A percentile compares a stretch with the other conserved stretches of the same genome.
Evolutionary conservation across 2,329 filamentous ascomycete species (phyloP).

Genomic region (Cladorrhinum sp.): DNA sequence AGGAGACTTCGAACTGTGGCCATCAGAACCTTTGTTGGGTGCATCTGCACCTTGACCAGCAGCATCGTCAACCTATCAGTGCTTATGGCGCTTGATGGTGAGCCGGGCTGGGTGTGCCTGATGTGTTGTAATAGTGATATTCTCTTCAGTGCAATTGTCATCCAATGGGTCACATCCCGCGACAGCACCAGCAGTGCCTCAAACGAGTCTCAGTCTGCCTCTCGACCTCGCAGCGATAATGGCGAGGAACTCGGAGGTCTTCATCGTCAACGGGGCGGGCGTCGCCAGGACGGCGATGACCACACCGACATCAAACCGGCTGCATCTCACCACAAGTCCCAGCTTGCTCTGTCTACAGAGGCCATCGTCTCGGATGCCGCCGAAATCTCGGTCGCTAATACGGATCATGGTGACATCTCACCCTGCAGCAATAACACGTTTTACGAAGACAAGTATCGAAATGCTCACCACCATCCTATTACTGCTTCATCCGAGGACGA

Average conservation of each 20-base stretch:
- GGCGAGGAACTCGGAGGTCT: not conserved
- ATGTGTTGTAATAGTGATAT: slow-evolving; percentile 63
- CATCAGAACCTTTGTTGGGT: slow-evolving; percentile 58
- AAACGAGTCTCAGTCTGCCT: slow-evolving; percentile 4
- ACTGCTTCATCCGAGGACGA: not conserved
- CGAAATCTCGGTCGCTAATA: slow-evolving; percentile 23
- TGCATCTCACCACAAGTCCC: not conserved
- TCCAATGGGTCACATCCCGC: slow-evolving; percentile 57
- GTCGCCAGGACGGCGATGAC: not conserved
- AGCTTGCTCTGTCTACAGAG: slow-evolving; percentile 24
- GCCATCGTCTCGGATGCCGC: slow-evolving; percentile 26
- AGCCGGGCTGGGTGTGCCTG: slow-evolving; percentile 61
- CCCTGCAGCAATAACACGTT: slow-evolving; percentile 11
- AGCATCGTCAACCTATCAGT: slow-evolving; percentile 59
- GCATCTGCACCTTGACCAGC: slow-evolving; percentile 54
- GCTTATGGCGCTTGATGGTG: slow-evolving; percentile 56
- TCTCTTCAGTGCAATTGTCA: slow-evolving; percentile 52
- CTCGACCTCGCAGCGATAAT: slow-evolving; percentile 8
- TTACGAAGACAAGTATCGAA: slow-evolving; percentile 5
- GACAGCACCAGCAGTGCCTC: slow-evolving; percentile 32
- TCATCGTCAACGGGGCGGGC: not conserved
- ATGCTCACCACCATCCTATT: not conserved
- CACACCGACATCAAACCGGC: not conserved
- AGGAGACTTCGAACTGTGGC: slow-evolving; percentile 50
- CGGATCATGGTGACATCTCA: not conserved